Evolutionary conservation across 768 basidiomycete species (phyloP), one percentile per base, ranked within the genome.

Genomic region (Amanita subjunquillea): DNA sequence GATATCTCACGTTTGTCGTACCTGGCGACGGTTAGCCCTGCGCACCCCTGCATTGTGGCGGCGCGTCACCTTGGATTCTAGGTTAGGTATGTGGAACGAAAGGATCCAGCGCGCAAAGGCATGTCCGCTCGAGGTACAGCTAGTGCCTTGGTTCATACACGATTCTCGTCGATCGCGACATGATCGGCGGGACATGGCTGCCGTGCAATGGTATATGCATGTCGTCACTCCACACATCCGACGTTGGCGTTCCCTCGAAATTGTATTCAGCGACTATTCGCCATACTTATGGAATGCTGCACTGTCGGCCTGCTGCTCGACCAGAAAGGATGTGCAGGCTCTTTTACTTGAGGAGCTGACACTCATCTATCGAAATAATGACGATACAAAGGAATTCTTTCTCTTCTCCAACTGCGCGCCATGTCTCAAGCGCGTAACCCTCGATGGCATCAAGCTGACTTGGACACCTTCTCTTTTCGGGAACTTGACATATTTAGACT

Each of bases 281-380:
- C 83, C 83, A 1, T 80, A 77, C 61, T 68, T 87, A n/a, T 84
- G 80, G 79, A 83, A 81, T 48, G 78, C 81, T 10, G 74, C 82
- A 20, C 70, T 87, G 38, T 79, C 80, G 3, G 72, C 69, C 22
- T 74, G 74, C 54, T 82, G 77, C 59, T 69, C 67, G 7, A 63
- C 65, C 22, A 59, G 56, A 22, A 55, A 59, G 46, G 53, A 69
- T 23, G 60, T 67, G 6, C 65, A 70, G 45, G 80, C 73, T 0
- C 67, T 63, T 10, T 48, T 61, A 48, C 67, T 87, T 46, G 77
- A 80, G 56, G 76, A 79, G 12, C 65, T 88, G 20, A 71, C 70
- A 7, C 71, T 88, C 20, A 63, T 78, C 15, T 81, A 83, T 60
- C 77, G 79, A 27, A 67, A 67, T 38, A 88, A 87, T 58, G 84